Conservation (phyloP, 352 stramenopile species). For the Phytophthora agathidicida region DNA sequence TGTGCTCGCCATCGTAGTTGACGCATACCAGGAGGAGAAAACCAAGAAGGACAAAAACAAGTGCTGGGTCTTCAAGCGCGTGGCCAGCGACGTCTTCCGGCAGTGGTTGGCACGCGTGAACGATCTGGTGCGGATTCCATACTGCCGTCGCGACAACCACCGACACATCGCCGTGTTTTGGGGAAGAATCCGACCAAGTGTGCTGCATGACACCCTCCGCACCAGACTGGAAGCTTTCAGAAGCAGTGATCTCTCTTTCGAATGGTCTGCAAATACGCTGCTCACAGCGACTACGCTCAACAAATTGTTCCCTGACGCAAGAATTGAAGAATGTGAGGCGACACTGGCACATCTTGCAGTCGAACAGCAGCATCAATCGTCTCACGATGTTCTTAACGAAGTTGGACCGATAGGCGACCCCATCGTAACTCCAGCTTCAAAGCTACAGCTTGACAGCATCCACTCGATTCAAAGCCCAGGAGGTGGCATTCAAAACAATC, state of each 20-base stretch:
- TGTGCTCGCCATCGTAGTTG: constrained; percentile 75
- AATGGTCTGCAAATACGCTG: constrained; percentile 18
- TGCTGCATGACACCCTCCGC: constrained; percentile 20
- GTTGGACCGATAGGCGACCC: not conserved
- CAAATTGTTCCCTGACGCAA: constrained; percentile 27
- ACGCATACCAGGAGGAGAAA: constrained; percentile 57
- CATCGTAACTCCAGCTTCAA: not conserved
- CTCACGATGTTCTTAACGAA: constrained; percentile 10
- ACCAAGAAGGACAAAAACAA: constrained; percentile 37
- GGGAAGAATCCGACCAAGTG: constrained; percentile 25
- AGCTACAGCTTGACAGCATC: constrained; percentile 2
- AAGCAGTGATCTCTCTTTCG: constrained; percentile 4
- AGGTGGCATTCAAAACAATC: constrained; percentile 4
- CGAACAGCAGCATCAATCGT: constrained; percentile 13
- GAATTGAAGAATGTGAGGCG: constrained; percentile 18
- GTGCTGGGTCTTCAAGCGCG: constrained; percentile 34
- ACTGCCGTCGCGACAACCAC: constrained; percentile 11
- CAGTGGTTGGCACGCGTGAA: constrained; percentile 31
- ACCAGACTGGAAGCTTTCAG: constrained; percentile 3
- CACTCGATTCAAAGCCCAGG: constrained; percentile 5
- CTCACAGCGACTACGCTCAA: constrained; percentile 14
- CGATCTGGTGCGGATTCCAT: constrained; percentile 15
- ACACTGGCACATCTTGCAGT: constrained; percentile 25
- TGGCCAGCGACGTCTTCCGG: constrained; percentile 28
- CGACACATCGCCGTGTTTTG: constrained; percentile 26